Percentiles rank a stretch among this genome's conserved stretches.
Evolutionary conservation across 2,329 filamentous ascomycete genomes (phyloP).

Genomic region (Byssochlamys sp.): DNA sequence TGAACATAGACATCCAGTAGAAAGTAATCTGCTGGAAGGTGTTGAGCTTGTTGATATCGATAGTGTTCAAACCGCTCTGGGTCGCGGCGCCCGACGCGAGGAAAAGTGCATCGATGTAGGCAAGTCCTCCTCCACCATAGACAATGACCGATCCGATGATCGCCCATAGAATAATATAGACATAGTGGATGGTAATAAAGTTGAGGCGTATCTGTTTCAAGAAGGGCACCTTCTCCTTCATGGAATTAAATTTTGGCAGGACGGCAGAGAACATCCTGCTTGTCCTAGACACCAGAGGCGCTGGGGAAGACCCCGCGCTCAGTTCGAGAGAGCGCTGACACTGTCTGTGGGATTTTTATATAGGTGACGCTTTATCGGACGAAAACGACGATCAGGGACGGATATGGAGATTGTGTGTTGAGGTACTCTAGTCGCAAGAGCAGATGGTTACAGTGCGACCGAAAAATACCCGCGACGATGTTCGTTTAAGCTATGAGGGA

Average conservation of each 20-base stretch:
- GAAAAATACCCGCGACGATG: neutral
- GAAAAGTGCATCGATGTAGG: constrained; percentile 81
- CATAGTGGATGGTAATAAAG: constrained; percentile 46
- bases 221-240: constrained; percentile 29
- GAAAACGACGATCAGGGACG: neutral
- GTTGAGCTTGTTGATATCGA: constrained; percentile 55
- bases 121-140: constrained; percentile 54
- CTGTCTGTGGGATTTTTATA: neutral
- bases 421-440: neutral
- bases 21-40: constrained; percentile 66
- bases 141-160: constrained; percentile 70
- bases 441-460: neutral
- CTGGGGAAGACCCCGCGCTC: neutral
- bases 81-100: constrained; percentile 78
- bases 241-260: constrained; percentile 9
- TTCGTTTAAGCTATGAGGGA: neutral
- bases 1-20: constrained; percentile 60
- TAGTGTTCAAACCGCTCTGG: constrained; percentile 83
- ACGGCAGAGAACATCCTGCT: constrained; percentile 21
- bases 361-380: neutral
- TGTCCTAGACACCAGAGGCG: neutral
- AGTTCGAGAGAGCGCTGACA: neutral
- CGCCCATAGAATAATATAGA: constrained; percentile 66
- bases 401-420: neutral
- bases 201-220: constrained; percentile 31